Conservation (phyloP, 768 basidiomycete species). For the Coprinopsis marcescibilis region DNA sequence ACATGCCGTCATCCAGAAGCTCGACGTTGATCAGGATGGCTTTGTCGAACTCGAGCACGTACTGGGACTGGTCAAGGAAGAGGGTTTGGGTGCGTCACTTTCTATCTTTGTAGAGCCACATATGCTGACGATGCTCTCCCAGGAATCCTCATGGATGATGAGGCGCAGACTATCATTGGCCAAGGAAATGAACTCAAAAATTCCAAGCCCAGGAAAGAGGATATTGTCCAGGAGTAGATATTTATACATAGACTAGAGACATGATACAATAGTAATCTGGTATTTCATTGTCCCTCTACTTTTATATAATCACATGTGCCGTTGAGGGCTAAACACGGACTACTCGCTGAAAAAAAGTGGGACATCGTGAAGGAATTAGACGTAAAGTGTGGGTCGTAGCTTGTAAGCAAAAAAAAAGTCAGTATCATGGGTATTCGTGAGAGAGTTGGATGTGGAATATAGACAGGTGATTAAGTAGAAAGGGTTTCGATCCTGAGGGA, state of each 20-base stretch:
- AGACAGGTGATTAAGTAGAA: neutral
- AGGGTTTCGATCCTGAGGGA: neutral
- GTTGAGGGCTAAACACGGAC: no score
- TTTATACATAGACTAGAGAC: neutral
- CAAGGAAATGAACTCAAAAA: constrained; percentile 81
- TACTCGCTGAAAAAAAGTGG: no score
- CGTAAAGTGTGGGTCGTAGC: no score
- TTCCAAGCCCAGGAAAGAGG: constrained; percentile 86
- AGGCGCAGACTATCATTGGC: constrained; percentile 75
- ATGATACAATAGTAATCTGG: constrained; percentile 10
- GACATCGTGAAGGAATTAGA: no score
- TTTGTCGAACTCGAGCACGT: constrained; percentile 96
- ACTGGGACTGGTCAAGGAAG: constrained; percentile 79
- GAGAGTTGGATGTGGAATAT: neutral
- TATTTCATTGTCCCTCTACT: constrained; percentile 8
- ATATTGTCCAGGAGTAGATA: constrained; percentile 78
- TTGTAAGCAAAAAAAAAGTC: neutral
- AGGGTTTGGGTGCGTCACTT: constrained; percentile 61
- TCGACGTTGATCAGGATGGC: constrained; percentile 95
- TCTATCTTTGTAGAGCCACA: neutral
- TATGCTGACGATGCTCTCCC: constrained; percentile 5
- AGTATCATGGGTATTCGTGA: neutral
- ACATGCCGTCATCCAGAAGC: constrained; percentile 80
- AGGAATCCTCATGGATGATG: constrained; percentile 84
- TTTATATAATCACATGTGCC: constrained; percentile 4